A percentile compares a stretch with the other conserved stretches of the same genome.
These are phyloP conservation scores for Cryptosporidium canis DNA, from an alignment of 169 alveolate species.

Conservation along the genomic window DNA sequence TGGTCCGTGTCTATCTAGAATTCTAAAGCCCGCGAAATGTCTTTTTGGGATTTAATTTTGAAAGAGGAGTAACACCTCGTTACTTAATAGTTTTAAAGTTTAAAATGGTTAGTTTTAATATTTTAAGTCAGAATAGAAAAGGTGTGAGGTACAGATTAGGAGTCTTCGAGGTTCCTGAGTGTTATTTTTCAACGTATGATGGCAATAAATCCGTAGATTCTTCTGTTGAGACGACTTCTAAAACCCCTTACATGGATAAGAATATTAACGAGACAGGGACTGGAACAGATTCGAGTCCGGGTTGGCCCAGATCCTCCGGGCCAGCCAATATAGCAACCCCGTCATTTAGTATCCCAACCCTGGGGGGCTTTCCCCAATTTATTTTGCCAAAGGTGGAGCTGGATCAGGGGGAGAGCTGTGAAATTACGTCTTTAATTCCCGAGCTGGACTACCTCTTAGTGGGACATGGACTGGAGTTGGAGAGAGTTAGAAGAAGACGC, in stretches of 20 bases:
- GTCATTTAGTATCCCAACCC: conserved; percentile 49
- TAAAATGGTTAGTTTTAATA: conserved; percentile 32
- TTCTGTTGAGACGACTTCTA: background rate
- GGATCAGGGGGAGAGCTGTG: background rate
- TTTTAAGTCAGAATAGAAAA: background rate
- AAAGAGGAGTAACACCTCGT: background rate
- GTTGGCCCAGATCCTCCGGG: background rate
- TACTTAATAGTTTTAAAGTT: background rate
- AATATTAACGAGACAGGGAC: background rate
- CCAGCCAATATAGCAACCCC: conserved; percentile 21
- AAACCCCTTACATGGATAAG: background rate
- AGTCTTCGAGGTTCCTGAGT: background rate
- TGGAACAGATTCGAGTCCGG: background rate
- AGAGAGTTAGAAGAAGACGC: conserved; percentile 2
- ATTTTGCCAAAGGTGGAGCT: conserved; percentile 36
- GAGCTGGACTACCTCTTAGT: conserved; percentile 31
- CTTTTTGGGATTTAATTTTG: background rate
- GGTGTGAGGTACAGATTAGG: conserved; percentile 30
- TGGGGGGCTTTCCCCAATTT: conserved; percentile 38
- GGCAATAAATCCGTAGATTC: background rate
- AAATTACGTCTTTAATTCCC: conserved; percentile 13
- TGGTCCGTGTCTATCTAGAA: conserved; percentile 23
- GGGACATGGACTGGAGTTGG: conserved; percentile 19
- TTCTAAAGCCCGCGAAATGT: conserved; percentile 21
- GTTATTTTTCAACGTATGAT: background rate